phyloP scores from a whole-genome alignment of 768 basidiomycete genomes.

The Lentinula lateritia region DNA sequence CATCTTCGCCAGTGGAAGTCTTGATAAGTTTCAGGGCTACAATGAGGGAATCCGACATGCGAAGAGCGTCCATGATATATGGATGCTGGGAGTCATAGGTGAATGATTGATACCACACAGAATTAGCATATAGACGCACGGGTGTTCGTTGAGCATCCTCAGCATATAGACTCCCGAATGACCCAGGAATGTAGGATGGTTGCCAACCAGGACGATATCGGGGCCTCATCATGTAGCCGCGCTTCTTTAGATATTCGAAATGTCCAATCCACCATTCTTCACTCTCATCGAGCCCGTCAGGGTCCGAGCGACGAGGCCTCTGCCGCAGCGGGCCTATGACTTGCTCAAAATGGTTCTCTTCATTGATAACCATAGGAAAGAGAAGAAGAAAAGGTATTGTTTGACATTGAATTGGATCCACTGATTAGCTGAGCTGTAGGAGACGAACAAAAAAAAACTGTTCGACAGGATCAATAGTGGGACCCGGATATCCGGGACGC shows the following conservation, averaged over 20 bases:
- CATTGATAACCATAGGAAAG: too few relatives aligned
- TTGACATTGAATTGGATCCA: too few relatives aligned
- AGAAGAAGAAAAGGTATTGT: too few relatives aligned
- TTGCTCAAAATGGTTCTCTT: background rate
- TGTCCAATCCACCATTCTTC: slow-evolving; percentile 12
- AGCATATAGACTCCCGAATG: background rate
- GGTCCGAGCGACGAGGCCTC: background rate
- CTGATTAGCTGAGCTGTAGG: too few relatives aligned
- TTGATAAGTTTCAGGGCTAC: slow-evolving; percentile 16
- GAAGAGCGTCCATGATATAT: slow-evolving; percentile 13
- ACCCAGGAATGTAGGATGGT: slow-evolving; percentile 12
- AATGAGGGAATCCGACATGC: slow-evolving; percentile 13
- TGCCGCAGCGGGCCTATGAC: background rate
- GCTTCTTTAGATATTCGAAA: slow-evolving; percentile 10
- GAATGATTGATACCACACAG: background rate
- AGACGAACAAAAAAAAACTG: too few relatives aligned
- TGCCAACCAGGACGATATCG: slow-evolving; percentile 15
- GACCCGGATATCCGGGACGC: too few relatives aligned
- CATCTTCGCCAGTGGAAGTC: slow-evolving; percentile 8
- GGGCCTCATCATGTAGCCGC: slow-evolving; percentile 12
- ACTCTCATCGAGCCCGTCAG: background rate
- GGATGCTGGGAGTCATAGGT: background rate
- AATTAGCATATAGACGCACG: background rate
- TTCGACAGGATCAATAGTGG: too few relatives aligned
- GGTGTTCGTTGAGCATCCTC: background rate